Conservation (phyloP, 495 filamentous ascomycete species). For the Pyrenula massariospora region DNA sequence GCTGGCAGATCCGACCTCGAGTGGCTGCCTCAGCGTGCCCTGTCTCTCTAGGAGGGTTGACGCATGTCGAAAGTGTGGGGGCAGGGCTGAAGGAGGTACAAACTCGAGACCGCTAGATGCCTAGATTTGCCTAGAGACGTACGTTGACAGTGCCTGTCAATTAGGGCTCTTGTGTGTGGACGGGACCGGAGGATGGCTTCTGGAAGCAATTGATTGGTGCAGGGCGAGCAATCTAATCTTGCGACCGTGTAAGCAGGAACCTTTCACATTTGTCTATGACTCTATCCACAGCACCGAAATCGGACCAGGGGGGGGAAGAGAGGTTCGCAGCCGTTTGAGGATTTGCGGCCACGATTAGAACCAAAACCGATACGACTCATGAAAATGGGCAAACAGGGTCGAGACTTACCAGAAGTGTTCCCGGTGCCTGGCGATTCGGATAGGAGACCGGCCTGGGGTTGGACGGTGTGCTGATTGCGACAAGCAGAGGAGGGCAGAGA, state of each 20-base stretch:
- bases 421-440: too few relatives aligned
- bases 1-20: neutral
- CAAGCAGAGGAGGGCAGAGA: neutral
- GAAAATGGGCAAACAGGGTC: too few relatives aligned
- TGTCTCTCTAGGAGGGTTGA: neutral
- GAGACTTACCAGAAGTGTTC: too few relatives aligned
- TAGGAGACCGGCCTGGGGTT: too few relatives aligned
- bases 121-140: neutral
- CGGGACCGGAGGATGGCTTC: neutral
- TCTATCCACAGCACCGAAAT: too few relatives aligned
- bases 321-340: too few relatives aligned
- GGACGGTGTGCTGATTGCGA: too few relatives aligned
- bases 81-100: neutral
- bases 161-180: neutral
- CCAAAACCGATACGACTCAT: too few relatives aligned
- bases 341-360: too few relatives aligned
- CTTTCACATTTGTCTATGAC: too few relatives aligned
- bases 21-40: neutral
- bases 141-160: neutral
- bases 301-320: too few relatives aligned
- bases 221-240: neutral
- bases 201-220: neutral
- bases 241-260: neutral
- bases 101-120: neutral
- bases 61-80: neutral